These are phyloP conservation scores for Neoascochyta sp. DNA, from an alignment of 2,329 filamentous ascomycete species.

Conservation along the genomic window DNA sequence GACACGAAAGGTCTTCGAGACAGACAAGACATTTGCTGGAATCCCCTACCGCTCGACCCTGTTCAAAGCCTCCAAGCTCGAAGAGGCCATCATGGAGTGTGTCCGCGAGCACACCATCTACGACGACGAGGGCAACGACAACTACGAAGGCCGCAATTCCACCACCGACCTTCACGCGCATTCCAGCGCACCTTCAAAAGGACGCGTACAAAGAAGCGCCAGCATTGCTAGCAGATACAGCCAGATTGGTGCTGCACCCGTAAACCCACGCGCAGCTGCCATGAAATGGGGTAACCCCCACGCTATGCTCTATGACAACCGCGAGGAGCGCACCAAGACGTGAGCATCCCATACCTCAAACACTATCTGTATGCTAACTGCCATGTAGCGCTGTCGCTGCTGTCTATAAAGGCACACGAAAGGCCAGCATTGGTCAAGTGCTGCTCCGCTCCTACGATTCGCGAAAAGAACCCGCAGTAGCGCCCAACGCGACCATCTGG, in stretches of 20 bases:
- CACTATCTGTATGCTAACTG: constrained; percentile 11
- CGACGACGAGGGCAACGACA: constrained; percentile 80
- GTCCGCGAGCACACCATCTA: constrained; percentile 76
- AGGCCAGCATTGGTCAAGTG: constrained; percentile 60
- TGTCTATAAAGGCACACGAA: constrained; percentile 77
- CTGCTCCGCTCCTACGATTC: constrained; percentile 93
- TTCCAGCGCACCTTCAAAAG: constrained; percentile 24
- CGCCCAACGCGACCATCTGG: constrained; percentile 95
- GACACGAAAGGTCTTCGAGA: constrained; percentile 92
- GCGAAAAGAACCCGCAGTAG: constrained; percentile 80
- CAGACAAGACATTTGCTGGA: constrained; percentile 94
- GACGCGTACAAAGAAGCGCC: constrained; percentile 54
- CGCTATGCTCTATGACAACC: constrained; percentile 79
- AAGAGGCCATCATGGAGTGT: constrained; percentile 87
- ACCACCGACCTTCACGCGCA: constrained; percentile 39
- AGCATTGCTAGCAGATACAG: constrained; percentile 83
- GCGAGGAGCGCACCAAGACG: constrained; percentile 87
- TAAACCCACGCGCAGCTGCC: constrained; percentile 46
- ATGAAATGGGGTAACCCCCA: constrained; percentile 75
- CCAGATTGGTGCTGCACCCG: constrained; percentile 66
- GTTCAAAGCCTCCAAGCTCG: constrained; percentile 94
- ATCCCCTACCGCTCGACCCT: constrained; percentile 92
- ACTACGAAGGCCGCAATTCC: constrained; percentile 41
- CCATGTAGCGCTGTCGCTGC: constrained; percentile 74
- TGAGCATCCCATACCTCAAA: constrained; percentile 48